Evolutionary conservation across 2,329 filamentous ascomycete genomes (phyloP).

Genomic region (Chrysosporium keratinophilum): DNA sequence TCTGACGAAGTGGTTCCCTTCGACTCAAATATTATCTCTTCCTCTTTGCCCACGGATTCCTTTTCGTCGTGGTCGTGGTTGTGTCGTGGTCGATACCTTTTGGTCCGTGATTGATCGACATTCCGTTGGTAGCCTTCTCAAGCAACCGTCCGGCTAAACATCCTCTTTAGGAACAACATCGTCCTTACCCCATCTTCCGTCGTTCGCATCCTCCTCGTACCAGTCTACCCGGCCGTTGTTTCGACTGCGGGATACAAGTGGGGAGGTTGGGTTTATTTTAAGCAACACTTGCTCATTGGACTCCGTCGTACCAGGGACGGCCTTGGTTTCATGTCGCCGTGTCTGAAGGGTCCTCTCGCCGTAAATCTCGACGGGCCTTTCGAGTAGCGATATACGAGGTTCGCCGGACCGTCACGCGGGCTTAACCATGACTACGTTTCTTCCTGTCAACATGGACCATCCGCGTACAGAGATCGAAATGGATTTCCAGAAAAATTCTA

Average conservation of each 20-base stretch:
- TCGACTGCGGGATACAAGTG: neutral
- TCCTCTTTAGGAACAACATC: neutral
- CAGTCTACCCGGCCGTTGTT: neutral
- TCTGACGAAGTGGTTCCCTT: neutral
- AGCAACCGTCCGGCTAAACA: conserved; percentile 8
- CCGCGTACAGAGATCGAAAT: conserved; percentile 27
- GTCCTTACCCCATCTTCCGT: neutral
- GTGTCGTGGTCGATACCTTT: conserved; percentile 1
- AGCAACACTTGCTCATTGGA: conserved; percentile 2
- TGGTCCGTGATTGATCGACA: conserved; percentile 8
- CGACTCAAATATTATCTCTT: neutral
- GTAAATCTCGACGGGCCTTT: neutral
- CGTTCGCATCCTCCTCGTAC: neutral
- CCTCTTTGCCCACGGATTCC: neutral
- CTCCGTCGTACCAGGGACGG: neutral
- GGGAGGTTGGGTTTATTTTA: conserved; percentile 4
- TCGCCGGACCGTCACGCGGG: neutral
- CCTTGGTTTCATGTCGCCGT: conserved; percentile 1
- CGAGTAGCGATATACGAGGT: neutral
- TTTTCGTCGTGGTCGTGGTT: neutral
- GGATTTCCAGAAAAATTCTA: conserved; percentile 3
- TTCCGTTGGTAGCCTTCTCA: conserved; percentile 2
- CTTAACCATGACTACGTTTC: conserved; percentile 47
- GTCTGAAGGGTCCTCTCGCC: neutral
- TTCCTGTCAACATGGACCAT: conserved; percentile 50